Evolutionary conservation across 2,329 filamentous ascomycete genomes (phyloP), one percentile per base, ranked within the genome.

Genomic region (Neocatenulostroma microsporum): DNA sequence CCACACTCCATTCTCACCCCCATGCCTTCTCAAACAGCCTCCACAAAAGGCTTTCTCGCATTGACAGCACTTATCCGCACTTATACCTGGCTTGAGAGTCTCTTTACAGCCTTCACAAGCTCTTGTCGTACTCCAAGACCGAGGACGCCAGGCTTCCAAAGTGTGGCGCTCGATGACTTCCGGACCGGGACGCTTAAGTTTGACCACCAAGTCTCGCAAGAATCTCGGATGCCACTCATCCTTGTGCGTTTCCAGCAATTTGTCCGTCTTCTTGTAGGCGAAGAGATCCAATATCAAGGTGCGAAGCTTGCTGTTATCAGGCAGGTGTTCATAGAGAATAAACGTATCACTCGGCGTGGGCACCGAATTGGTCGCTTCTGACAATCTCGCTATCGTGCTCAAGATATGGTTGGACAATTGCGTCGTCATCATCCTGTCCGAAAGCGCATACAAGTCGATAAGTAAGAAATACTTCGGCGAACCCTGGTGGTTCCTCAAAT

Each of bases 191-290:
- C 63, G 49, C 50, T 71, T 71, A 18, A 70, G 49, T 30, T 61
- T 55, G 9, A 70, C 67, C 31, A 59, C 57, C 15, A 71, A 50
- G 25, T 70, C 68, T 32, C 67, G 60, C 10, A 70, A 53, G 46
- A 71, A 70, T 0, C 44, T 51, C 4, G 66, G 66, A 37, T 70
- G 67, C 67, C 68, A 71, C 17, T 60, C 54, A 41, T 70, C 67
- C 36, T 54, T 55, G 45, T 72, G 68, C 14, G 53, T 60, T 27
- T 62, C 62, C 12, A 72, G 55, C 12, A 72, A 45, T 14, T 63
- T 61, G 45, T 70, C 68, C 23, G 68, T 72, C 44, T 70, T 70
- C 51, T 72, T 72, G 58, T 69, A 71, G 1, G 65, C 64, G 49
- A 71, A 72, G 7, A 72, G 57, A 42, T 72, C 68, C 21, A 70